phyloP scores from a whole-genome alignment of 108 stramenopile genomes.

The Phaeodactylum tricornutum region DNA sequence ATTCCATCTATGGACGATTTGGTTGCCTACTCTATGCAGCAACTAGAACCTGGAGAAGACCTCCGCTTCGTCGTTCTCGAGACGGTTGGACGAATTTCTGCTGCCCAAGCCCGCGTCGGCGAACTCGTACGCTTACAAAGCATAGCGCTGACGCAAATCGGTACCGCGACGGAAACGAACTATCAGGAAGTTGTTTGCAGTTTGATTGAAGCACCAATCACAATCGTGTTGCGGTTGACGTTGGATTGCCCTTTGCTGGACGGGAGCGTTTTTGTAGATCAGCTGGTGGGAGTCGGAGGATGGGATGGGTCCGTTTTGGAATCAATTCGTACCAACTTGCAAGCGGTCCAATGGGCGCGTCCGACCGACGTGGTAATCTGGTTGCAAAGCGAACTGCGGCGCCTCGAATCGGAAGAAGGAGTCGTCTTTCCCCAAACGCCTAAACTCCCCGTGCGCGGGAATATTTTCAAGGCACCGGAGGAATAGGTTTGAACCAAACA shows the following conservation, averaged over 20 bases:
- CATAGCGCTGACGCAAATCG: constrained; percentile 25
- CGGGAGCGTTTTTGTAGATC: constrained; percentile 34
- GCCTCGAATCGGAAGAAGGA: constrained; percentile 16
- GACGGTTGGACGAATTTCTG: constrained; percentile 35
- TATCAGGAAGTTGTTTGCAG: constrained; percentile 49
- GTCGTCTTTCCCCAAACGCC: constrained; percentile 30
- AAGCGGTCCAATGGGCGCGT: not conserved
- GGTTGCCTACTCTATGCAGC: constrained; percentile 16
- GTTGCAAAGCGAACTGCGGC: constrained; percentile 16
- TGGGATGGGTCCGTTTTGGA: constrained; percentile 19
- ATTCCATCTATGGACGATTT: constrained; percentile 41
- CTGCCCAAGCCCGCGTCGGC: constrained; percentile 15
- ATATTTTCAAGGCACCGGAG: too few species aligned
- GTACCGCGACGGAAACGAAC: constrained; percentile 13
- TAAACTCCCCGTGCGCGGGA: constrained; percentile 12
- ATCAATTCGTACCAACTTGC: too few species aligned
- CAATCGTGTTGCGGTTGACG: constrained; percentile 30
- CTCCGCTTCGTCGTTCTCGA: constrained; percentile 49
- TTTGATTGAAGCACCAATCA: constrained; percentile 27
- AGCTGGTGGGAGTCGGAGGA: constrained; percentile 46
- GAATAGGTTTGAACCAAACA: too few species aligned
- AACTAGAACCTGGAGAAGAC: constrained; percentile 18
- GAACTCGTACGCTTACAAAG: constrained; percentile 24
- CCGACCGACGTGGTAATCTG: not conserved
- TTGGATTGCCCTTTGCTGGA: constrained; percentile 32